Percentiles rank a stretch among this genome's conserved stretches.
Conservation (phyloP, 2,329 filamentous ascomycete genomes). For the Clarireedia hainanense region DNA sequence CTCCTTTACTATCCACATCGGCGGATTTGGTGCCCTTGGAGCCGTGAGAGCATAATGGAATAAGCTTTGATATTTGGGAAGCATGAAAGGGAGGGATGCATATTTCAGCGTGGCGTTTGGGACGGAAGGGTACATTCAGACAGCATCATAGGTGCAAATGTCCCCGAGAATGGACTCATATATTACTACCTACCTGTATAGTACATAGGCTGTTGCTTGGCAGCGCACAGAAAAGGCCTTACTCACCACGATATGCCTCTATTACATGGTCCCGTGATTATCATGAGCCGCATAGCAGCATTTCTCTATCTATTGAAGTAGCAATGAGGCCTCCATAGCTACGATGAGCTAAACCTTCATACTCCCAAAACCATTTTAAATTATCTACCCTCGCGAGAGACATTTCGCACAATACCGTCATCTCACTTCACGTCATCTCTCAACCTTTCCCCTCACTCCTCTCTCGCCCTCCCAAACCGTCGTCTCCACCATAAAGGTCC, state of each 20-base stretch:
- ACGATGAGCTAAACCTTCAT: too few species aligned
- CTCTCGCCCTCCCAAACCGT: conserved; percentile 48
- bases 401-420: too few species aligned
- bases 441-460: neutral
- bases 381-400: too few species aligned
- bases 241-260: neutral
- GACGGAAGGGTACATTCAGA: neutral
- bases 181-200: neutral
- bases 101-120: conserved; percentile 11
- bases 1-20: neutral
- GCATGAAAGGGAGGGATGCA: neutral
- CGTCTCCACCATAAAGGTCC: conserved; percentile 53
- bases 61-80: neutral
- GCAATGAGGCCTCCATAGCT: too few species aligned
- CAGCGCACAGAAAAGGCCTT: neutral
- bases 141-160: neutral
- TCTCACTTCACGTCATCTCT: neutral
- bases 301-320: too few species aligned
- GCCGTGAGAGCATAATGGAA: neutral
- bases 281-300: neutral
- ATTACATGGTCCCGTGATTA: neutral
- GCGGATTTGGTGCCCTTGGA: conserved; percentile 4
- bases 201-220: neutral
- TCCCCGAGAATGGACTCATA: neutral
- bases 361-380: too few species aligned